phyloP scores from a whole-genome alignment of 306 rosid species.

The Begonia loranthoides region DNA sequence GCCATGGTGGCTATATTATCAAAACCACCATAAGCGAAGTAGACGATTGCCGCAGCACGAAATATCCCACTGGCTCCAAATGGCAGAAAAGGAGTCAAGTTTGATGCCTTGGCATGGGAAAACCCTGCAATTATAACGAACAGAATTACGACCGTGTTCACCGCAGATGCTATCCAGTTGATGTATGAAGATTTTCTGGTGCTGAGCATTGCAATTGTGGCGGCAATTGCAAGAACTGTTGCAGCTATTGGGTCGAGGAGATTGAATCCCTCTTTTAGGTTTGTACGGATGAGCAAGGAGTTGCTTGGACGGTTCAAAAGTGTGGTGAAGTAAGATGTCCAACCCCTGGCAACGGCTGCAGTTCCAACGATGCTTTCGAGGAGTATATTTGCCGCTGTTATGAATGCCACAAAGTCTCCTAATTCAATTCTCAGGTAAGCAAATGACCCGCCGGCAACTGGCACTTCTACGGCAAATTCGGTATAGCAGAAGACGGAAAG shows the following conservation, averaged over 20 bases:
- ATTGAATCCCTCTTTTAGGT: constrained; percentile 35
- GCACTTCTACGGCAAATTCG: constrained; percentile 65
- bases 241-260: constrained; percentile 64
- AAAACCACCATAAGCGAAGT: constrained; percentile 72
- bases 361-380: constrained; percentile 51
- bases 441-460: constrained; percentile 73
- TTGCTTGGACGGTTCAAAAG: constrained; percentile 37
- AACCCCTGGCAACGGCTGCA: constrained; percentile 57
- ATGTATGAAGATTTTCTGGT: constrained; percentile 49
- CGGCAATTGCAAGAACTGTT: constrained; percentile 24
- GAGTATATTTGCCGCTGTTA: constrained; percentile 68
- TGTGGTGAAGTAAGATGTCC: constrained; percentile 69
- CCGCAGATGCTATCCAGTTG: constrained; percentile 59
- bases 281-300: constrained; percentile 37
- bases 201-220: constrained; percentile 42
- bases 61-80: constrained; percentile 45
- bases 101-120: constrained; percentile 31
- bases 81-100: constrained; percentile 50
- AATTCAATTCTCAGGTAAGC: constrained; percentile 64
- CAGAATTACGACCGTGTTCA: constrained; percentile 35
- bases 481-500: constrained; percentile 78
- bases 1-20: constrained; percentile 61
- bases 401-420: constrained; percentile 69
- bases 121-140: constrained; percentile 46
- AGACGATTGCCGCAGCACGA: constrained; percentile 54